phyloP scores from a whole-genome alignment of 805 yeast species.

The Ogataea angusta region DNA sequence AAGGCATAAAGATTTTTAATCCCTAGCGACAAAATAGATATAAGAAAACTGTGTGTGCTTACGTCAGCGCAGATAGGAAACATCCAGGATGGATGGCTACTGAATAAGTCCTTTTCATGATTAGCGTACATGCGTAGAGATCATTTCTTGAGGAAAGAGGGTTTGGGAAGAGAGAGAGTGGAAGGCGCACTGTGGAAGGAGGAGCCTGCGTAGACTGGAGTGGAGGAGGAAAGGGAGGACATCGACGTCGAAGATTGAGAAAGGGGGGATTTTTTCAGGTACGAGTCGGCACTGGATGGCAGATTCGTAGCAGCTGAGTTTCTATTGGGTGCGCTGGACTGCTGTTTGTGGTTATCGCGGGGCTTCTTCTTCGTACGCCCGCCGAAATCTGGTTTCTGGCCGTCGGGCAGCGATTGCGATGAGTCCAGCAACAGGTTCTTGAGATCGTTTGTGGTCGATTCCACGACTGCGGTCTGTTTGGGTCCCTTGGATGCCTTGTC shows the following conservation, averaged over 20 bases:
- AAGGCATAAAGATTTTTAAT: slow-evolving; percentile 4
- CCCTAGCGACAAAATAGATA: slow-evolving; percentile 3
- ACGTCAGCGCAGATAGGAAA: slow-evolving; percentile 1
- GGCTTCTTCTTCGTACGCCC: slow-evolving; percentile 9
- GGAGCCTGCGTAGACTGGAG: slow-evolving; percentile 49
- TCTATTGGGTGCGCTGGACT: slow-evolving; percentile 15
- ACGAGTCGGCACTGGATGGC: slow-evolving; percentile 16
- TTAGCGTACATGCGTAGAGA: slow-evolving; percentile 10
- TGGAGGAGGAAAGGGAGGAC: slow-evolving; percentile 11
- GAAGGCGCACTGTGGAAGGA: slow-evolving; percentile 57
- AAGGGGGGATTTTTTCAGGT: slow-evolving; percentile 12
- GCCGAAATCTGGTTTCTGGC: slow-evolving; percentile 22
- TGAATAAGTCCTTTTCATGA: slow-evolving; percentile 1
- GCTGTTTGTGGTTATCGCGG: slow-evolving; percentile 2
- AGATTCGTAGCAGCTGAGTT: slow-evolving; percentile 15
- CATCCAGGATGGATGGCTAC: neutral
- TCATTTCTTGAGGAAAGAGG: slow-evolving; percentile 39
- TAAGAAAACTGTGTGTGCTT: neutral
- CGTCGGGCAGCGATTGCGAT: slow-evolving; percentile 20
- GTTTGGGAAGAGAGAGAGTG: slow-evolving; percentile 53
- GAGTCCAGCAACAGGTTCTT: slow-evolving; percentile 21
- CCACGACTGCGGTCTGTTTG: slow-evolving; percentile 20
- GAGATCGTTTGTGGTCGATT: slow-evolving; percentile 21
- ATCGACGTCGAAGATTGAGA: slow-evolving; percentile 15
- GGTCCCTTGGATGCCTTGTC: slow-evolving; percentile 16